These are phyloP conservation scores for Symmetrospora coprosmae DNA, from an alignment of 768 basidiomycete genomes.

Conservation along the genomic window DNA sequence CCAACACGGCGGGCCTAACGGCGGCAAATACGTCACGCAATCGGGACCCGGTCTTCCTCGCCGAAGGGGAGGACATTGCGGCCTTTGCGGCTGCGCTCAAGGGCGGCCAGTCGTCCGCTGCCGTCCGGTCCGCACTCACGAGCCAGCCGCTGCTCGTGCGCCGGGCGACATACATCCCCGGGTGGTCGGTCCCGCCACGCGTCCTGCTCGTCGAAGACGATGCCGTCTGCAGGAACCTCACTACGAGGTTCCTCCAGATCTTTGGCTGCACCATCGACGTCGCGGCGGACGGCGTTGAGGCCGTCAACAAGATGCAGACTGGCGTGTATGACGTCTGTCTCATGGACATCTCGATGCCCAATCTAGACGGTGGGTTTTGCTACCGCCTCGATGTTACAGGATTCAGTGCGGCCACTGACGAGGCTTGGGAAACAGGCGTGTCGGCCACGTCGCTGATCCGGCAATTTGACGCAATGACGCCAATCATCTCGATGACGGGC, in stretches of 20 bases:
- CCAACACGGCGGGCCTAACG: no score
- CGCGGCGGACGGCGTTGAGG: constrained; percentile 79
- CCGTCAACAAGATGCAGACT: constrained; percentile 90
- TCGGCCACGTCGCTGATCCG: constrained; percentile 84
- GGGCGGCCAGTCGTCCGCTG: constrained; percentile 2
- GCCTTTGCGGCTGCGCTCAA: background rate
- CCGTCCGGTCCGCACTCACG: background rate
- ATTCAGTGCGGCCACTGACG: no score
- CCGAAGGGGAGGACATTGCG: constrained; percentile 12
- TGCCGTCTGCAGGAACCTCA: constrained; percentile 69
- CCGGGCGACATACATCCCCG: constrained; percentile 66
- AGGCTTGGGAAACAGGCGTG: no score
- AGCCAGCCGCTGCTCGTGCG: constrained; percentile 46
- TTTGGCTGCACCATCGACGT: constrained; percentile 91
- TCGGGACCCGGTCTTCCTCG: background rate
- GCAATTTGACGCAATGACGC: constrained; percentile 86
- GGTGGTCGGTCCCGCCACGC: constrained; percentile 78
- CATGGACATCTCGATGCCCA: constrained; percentile 77
- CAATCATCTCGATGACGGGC: constrained; percentile 96
- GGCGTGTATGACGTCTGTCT: constrained; percentile 74
- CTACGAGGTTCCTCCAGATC: constrained; percentile 84
- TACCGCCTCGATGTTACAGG: constrained; percentile 41
- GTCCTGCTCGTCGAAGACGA: constrained; percentile 94
- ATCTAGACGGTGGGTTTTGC: constrained; percentile 35
- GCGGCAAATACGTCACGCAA: background rate